phyloP scores from a whole-genome alignment of 495 filamentous ascomycete genomes.

The Entonaema liquescens region DNA sequence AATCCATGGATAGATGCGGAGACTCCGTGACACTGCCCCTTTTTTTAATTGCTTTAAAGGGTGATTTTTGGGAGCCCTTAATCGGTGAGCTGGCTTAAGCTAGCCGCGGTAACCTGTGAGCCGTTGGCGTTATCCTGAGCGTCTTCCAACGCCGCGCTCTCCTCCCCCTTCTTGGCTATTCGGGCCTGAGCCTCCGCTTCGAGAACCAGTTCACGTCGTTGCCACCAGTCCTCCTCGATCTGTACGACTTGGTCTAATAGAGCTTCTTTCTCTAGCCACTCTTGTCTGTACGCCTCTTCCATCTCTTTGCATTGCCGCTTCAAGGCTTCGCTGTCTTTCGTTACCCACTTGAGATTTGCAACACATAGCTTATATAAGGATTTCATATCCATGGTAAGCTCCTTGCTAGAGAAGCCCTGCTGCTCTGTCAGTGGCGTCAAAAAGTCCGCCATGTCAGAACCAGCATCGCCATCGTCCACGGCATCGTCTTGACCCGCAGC shows the following conservation, averaged over 20 bases:
- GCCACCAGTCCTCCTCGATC: slow-evolving; percentile 61
- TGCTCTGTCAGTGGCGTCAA: slow-evolving; percentile 65
- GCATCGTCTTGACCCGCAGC: slow-evolving; percentile 63
- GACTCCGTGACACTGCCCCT: not conserved
- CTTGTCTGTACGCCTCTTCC: slow-evolving; percentile 72
- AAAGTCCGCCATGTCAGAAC: slow-evolving; percentile 56
- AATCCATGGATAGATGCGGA: not conserved
- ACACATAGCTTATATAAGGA: slow-evolving; percentile 78
- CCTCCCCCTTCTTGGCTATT: slow-evolving; percentile 24
- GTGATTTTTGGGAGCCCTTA: not conserved
- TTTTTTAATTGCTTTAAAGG: not conserved
- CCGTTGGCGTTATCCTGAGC: slow-evolving; percentile 19
- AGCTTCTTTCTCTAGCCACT: slow-evolving; percentile 87
- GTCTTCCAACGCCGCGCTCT: not conserved
- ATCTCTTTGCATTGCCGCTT: slow-evolving; percentile 69
- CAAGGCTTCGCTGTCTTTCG: slow-evolving; percentile 72
- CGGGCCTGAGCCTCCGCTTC: slow-evolving; percentile 41
- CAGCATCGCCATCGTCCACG: slow-evolving; percentile 60
- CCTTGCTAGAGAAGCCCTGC: slow-evolving; percentile 74
- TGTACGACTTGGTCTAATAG: slow-evolving; percentile 64
- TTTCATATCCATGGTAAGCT: slow-evolving; percentile 72
- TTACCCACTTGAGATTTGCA: slow-evolving; percentile 82
- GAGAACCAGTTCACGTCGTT: slow-evolving; percentile 54
- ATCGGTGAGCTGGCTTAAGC: slow-evolving; percentile 19
- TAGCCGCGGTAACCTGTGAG: slow-evolving; percentile 11